Evolutionary conservation across 305 asterid species (phyloP), one percentile per base, ranked within the genome.

Genomic region (Coffea humblotiana): DNA sequence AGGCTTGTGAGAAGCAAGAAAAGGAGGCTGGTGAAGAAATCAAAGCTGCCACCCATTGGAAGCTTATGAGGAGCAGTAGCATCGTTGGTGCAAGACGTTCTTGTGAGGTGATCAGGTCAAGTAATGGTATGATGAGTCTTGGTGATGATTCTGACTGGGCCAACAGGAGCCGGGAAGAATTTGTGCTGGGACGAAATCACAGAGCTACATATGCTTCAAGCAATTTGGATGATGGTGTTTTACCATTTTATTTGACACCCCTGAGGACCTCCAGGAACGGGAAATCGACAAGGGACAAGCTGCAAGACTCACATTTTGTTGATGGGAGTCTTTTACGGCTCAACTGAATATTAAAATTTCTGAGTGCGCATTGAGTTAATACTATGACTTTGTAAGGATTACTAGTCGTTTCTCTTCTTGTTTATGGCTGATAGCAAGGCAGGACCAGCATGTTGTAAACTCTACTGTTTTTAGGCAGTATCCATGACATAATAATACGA

Each of bases 221-320:
- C 71, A 85, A 85, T 71, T 76, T 90, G 25, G 92, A 90, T 15
- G 85, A 84, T 76, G 91, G 89, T 72, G 68, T 79, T 14, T 77
- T 82, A 45, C 97, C 97, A 14, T 91, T 95, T 88, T 91, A 95
- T 86, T 85, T 92, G 94, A 91, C 96, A 74, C 97, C 99, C 32
- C 78, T 92, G 91, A 88, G 92, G 88, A 90, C 89, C 82, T 81
- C 88, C 82, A 89, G 89, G 86, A 88, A 86, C 82, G 85, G 88
- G 70, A 91, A 83, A 83, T 84, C 87, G 32, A 91, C 89, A 75
- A 89, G 88, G 75, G 71, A 84, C 84, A 90, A 83, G 82, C 84
- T 91, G 47, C 84, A 86, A 79, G 85, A 75, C 52, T 84, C 91
- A 40, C 85, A 82, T 76, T 77, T 86, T 23, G 23, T 83, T 45